Base-by-base conservation (phyloP, 2,329 filamentous ascomycete genomes). In the Fusarium foetens region DNA sequence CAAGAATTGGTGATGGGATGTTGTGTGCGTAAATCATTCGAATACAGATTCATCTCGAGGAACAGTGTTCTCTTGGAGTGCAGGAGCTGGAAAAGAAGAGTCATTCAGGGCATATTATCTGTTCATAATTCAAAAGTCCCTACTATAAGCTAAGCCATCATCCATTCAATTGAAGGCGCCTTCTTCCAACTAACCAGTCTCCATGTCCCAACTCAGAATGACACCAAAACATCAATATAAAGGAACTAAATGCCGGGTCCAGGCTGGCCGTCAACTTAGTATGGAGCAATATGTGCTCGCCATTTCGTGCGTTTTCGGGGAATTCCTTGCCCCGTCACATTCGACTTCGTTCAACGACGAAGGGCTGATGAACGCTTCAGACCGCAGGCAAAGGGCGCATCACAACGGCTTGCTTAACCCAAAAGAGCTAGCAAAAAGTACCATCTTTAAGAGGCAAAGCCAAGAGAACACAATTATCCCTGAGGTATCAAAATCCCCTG, bases 401-500 rank as follows among this genome's bases (percentile, higher is more conserved):
- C 27, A 31, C 45, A 35, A 38, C 9, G 29, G n/a, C 16, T 48
- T 25, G 25, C 51, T 48, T 16, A 23, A 41, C 29, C 31, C 54
- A 52, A 46, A 46, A 46, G 35, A 59, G 53, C 54, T 23, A 45
- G 23, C 57, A 25, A 39, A 19, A 43, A 52, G 23, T 41, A 48
- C 72, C 52, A 55, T 43, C 61, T 35, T 45, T 36, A 59, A 49
- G 42, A 62, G 58, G 59, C 53, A 53, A 66, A 48, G 39, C 58
- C 61, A 29, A 27, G 55, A 67, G 43, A 67, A 68, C 31, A 60
- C 61, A 33, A 58, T 9, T 55, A 55, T 53, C 52, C 60, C 65
- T 63, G 53, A 79, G 76, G 78, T 80, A 80, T 80, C 77, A 72
- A 79, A 76, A 70, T 60, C 72, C 72, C 64, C 65, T 63, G 72